Evolutionary conservation across 805 yeast genomes (phyloP).

Genomic region (Candida coquimbonensis): DNA sequence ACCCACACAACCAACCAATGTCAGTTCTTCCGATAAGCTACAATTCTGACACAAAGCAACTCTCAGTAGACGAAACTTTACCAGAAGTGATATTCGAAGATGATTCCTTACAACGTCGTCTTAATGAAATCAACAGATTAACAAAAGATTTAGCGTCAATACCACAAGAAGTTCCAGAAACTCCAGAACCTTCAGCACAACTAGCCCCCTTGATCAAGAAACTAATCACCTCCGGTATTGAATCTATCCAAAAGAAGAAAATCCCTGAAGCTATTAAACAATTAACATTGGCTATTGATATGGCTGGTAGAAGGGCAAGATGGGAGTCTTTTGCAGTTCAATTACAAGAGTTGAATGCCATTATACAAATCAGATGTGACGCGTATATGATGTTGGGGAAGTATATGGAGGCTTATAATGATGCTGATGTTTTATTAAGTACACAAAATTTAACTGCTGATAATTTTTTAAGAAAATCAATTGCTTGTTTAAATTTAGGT

Average conservation of each 20-base stretch:
- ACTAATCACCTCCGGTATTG: conserved; percentile 57
- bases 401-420: conserved; percentile 55
- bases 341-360: conserved; percentile 57
- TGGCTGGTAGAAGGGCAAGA: conserved; percentile 60
- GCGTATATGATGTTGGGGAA: conserved; percentile 50
- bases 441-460: conserved; percentile 43
- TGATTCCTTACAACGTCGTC: conserved; percentile 1
- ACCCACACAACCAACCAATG: not conserved
- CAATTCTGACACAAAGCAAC: conserved; percentile 2
- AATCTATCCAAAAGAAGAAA: conserved; percentile 46
- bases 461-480: conserved; percentile 65
- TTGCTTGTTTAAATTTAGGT: conserved; percentile 54
- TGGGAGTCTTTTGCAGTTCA: conserved; percentile 72
- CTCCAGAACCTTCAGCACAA: conserved; percentile 47
- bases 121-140: conserved; percentile 26
- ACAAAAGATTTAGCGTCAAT: conserved; percentile 26
- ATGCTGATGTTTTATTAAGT: conserved; percentile 42
- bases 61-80: not conserved
- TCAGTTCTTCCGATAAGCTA: conserved; percentile 3
- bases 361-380: conserved; percentile 67
- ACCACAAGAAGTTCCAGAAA: conserved; percentile 43
- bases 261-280: conserved; percentile 57
- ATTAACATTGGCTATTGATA: conserved; percentile 58
- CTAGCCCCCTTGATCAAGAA: conserved; percentile 54
- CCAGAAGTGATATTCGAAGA: conserved; percentile 3